These are phyloP conservation scores for Clarireedia paspali DNA, from an alignment of 2,329 filamentous ascomycete species.

Conservation along the genomic window DNA sequence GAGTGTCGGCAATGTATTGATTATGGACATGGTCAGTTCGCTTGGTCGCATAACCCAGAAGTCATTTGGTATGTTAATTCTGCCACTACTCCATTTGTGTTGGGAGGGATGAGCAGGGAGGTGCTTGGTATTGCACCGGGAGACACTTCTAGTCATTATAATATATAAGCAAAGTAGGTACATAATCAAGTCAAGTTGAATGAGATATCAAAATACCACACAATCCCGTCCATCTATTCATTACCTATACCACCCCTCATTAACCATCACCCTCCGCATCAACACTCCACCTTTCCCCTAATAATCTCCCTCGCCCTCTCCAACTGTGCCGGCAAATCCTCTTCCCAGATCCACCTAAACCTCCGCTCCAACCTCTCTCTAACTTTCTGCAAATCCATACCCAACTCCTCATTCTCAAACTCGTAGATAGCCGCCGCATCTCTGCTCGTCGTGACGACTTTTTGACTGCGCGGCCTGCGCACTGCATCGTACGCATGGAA, in stretches of 20 bases:
- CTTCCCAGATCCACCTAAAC: conserved; percentile 33
- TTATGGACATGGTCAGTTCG: neutral
- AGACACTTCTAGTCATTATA: too few relatives aligned
- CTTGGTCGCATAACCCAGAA: neutral
- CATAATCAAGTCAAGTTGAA: too few relatives aligned
- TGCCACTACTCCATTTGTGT: too few relatives aligned
- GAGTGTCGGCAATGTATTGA: neutral
- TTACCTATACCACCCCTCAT: neutral
- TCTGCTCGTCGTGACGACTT: conserved; percentile 26
- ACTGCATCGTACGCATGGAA: conserved; percentile 45
- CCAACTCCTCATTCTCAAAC: conserved; percentile 34
- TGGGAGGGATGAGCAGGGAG: too few relatives aligned
- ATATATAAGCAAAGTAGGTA: too few relatives aligned
- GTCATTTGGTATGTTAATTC: neutral
- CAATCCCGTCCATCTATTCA: neutral
- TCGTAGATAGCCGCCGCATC: conserved; percentile 34
- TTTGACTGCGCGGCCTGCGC: conserved; percentile 32
- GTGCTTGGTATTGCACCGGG: too few relatives aligned
- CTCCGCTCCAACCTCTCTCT: conserved; percentile 30
- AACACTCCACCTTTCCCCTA: neutral
- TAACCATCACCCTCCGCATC: neutral
- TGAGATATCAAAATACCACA: neutral
- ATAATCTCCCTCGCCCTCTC: conserved; percentile 33
- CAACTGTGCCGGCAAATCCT: conserved; percentile 31
- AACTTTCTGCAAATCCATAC: conserved; percentile 31